Conservation (phyloP, 225 moss, liverwort and hornwort species). For the Polytrichum commune region DNA sequence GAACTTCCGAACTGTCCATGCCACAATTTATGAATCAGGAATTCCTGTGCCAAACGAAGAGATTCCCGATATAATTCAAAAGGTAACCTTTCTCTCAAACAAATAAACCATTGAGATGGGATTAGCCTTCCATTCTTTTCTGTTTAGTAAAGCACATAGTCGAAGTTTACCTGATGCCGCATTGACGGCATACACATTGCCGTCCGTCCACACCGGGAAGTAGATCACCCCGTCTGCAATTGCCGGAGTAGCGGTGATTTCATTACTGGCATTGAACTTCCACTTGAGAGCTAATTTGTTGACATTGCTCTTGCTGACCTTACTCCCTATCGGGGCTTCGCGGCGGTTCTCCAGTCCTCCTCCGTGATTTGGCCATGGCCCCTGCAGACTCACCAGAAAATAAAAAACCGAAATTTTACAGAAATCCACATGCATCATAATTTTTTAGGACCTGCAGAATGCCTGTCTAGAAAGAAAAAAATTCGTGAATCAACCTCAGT, state of each 20-base stretch:
- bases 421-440: neutral
- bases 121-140: neutral
- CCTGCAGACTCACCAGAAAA: neutral
- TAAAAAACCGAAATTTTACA: neutral
- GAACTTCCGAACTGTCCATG: neutral
- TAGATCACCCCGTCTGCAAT: slow-evolving; percentile 22
- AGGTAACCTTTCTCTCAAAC: neutral
- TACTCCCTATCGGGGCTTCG: slow-evolving; percentile 8
- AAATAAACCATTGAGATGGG: neutral
- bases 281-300: slow-evolving; percentile 7
- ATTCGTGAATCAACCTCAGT: neutral
- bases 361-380: slow-evolving; percentile 25
- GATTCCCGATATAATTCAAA: neutral
- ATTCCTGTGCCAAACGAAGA: neutral
- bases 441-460: neutral
- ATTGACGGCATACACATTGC: slow-evolving; percentile 19
- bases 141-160: neutral
- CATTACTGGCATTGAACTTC: slow-evolving; percentile 9
- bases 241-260: slow-evolving; percentile 27
- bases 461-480: neutral
- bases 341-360: slow-evolving; percentile 20
- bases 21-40: neutral
- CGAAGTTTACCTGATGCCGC: neutral
- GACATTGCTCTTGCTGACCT: slow-evolving; percentile 8
- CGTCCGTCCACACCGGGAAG: slow-evolving; percentile 21